Base-by-base conservation (phyloP, 768 basidiomycete species). In the Boletus sp. region DNA sequence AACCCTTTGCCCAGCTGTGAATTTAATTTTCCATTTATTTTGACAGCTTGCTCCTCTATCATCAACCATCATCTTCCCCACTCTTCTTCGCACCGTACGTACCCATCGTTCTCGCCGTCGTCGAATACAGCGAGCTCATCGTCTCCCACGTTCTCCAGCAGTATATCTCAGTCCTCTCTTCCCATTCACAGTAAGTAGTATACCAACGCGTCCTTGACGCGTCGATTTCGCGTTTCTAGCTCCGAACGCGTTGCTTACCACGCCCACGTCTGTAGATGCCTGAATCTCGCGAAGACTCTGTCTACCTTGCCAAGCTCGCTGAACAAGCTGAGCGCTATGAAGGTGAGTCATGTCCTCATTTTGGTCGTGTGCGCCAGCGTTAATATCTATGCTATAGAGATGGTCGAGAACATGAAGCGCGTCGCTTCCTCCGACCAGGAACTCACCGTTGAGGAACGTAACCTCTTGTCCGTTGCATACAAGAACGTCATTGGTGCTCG, bases 301-400 rank as follows among this genome's bases (percentile, higher is more conserved):
- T 98, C 78, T 98, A 98, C 85, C 94, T 97, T 78, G 95, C 96
- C 81, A 98, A 98, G 92, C 94, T 98, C 82, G 93, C 94, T 75
- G 94, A 98, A 83, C 94, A 98, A 82, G 96, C 96, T 69, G 95
- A 98, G 84, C 95, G 96, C 50, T 98, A 98, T 75, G 95, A 98
- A 82, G 95, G 95, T 89, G 44, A 49, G 79, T 71, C 33, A 3
- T 47, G 12, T 47, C 3, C 29, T 50, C 36, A 15, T 42, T 50
- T 50, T 39, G 35, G 55, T 59, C 53, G 56, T 58, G 61, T 58
- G 42, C 61, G 55, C 47, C 64, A 35, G 50, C 52, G 58, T 35
- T 50, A 5, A 65, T 29, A 46, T 61, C 50, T 49, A 42, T 48
- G 32, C 57, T 56, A 29, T 75, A 87, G 92, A 97, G 77, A 97